These are phyloP conservation scores for Inga laurina DNA, from an alignment of 306 rosid species.

Conservation along the genomic window DNA sequence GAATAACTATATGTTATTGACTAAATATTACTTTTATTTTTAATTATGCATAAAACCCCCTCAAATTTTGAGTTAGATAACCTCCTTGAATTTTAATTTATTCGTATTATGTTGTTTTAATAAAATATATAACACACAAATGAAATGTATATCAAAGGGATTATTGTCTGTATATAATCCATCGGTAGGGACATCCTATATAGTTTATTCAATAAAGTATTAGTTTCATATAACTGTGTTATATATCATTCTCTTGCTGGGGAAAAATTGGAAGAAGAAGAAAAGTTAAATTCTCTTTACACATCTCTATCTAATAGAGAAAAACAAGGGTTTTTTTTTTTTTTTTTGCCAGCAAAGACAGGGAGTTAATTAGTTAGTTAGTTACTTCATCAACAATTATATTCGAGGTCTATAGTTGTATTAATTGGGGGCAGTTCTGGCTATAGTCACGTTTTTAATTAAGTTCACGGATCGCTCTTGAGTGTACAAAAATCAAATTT, in stretches of 20 bases:
- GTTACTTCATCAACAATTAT: not conserved
- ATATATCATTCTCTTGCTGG: not conserved
- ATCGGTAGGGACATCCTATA: too few species aligned
- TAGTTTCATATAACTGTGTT: not conserved
- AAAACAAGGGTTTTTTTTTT: not conserved
- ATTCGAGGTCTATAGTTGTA: not conserved
- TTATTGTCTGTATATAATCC: too few species aligned
- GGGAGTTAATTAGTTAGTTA: not conserved
- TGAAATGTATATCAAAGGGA: too few species aligned
- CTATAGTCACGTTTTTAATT: constrained; percentile 8
- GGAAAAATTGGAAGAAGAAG: not conserved
- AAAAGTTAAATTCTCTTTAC: not conserved
- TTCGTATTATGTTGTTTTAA: too few species aligned
- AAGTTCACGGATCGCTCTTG: constrained; percentile 69
- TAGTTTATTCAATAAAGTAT: too few species aligned
- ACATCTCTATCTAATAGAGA: constrained; percentile 6
- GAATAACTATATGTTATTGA: not conserved
- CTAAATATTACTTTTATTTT: too few species aligned
- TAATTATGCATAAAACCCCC: not conserved
- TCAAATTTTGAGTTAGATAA: not conserved
- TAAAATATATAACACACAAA: too few species aligned
- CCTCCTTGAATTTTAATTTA: too few species aligned
- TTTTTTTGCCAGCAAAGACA: too few species aligned
- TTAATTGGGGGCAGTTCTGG: constrained; percentile 15
- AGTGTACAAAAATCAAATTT: not conserved